Conservation (phyloP, 75 land plant genomes). For the Pseudotsuga menziesii region DNA sequence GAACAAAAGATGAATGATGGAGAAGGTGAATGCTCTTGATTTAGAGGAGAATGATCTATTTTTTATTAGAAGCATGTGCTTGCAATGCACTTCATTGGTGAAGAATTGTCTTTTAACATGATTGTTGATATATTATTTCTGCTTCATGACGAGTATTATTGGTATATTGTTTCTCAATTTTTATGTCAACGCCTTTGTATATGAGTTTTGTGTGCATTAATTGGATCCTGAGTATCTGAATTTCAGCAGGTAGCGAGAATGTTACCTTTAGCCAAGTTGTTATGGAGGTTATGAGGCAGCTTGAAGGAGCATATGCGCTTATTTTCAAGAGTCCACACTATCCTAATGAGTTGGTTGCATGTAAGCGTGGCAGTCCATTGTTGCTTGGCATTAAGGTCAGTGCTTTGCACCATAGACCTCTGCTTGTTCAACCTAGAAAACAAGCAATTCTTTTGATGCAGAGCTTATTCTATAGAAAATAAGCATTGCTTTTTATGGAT, state of each 20-base stretch:
- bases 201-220: background rate
- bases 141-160: no score
- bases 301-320: constrained; percentile 98
- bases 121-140: no score
- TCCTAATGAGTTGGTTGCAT: constrained; percentile 94
- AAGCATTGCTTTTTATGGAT: background rate
- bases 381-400: constrained; percentile 89
- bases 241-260: constrained; percentile 35
- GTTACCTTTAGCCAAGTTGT: constrained; percentile 89
- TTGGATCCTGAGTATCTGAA: background rate
- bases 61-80: background rate
- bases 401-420: constrained; percentile 2
- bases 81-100: no score
- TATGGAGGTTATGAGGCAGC: constrained; percentile 95
- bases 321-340: constrained; percentile 93
- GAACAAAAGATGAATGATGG: constrained; percentile 14
- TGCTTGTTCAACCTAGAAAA: background rate
- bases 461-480: background rate
- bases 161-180: background rate
- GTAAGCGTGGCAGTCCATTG: constrained; percentile 96
- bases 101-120: no score
- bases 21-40: constrained; percentile 6
- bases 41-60: background rate
- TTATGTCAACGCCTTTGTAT: background rate
- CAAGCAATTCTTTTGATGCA: background rate